Conservation (phyloP, 2,329 filamentous ascomycete genomes). For the Colletotrichum acutatum region DNA sequence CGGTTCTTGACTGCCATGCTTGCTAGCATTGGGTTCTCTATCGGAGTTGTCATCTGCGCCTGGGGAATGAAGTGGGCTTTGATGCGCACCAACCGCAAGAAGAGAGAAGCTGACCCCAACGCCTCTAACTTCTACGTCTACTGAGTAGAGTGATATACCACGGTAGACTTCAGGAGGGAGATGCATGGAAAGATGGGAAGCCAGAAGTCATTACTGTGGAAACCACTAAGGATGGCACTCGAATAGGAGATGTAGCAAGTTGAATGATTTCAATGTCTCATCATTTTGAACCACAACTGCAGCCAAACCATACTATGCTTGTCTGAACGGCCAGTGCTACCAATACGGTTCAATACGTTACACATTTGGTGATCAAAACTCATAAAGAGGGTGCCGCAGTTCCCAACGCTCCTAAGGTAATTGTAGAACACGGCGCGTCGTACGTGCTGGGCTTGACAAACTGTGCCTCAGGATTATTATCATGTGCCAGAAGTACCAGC, state of each 20-base stretch:
- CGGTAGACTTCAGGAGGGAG: too few species aligned
- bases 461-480: slow-evolving; percentile 38
- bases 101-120: slow-evolving; percentile 37
- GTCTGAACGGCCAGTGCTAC: neutral
- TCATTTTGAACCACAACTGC: neutral
- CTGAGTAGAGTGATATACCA: too few species aligned
- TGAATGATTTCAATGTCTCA: neutral
- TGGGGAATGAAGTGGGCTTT: slow-evolving; percentile 50
- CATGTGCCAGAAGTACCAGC: slow-evolving; percentile 41
- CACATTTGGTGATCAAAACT: too few species aligned
- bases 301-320: neutral
- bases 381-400: slow-evolving; percentile 1
- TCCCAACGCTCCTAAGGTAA: slow-evolving; percentile 39
- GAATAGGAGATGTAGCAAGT: neutral
- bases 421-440: slow-evolving; percentile 39
- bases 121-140: slow-evolving; percentile 44
- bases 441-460: slow-evolving; percentile 42
- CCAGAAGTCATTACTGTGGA: neutral
- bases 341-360: accelerated
- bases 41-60: slow-evolving; percentile 48
- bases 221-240: too few species aligned
- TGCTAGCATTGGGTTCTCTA: slow-evolving; percentile 41
- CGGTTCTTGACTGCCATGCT: slow-evolving; percentile 38
- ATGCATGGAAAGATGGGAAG: too few species aligned
- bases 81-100: slow-evolving; percentile 49